Evolutionary conservation across 306 rosid genomes (phyloP).

Genomic region (Potentilla sterilis): DNA sequence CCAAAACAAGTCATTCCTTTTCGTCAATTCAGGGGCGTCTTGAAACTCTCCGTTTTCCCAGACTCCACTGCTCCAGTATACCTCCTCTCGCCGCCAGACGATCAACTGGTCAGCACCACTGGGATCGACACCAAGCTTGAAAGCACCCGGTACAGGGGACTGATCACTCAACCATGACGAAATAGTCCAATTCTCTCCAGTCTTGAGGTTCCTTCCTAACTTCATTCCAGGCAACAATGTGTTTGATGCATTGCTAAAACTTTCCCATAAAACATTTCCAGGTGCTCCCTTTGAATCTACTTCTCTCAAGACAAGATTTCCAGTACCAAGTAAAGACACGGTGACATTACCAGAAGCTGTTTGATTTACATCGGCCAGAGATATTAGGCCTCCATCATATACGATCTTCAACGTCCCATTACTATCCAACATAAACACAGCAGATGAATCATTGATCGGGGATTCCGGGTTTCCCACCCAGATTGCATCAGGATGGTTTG

Average conservation of each 20-base stretch:
- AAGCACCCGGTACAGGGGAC: slow-evolving; percentile 23
- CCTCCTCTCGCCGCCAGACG: slow-evolving; percentile 22
- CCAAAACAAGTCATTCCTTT: slow-evolving; percentile 15
- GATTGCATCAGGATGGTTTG: slow-evolving; percentile 27
- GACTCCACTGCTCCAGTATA: slow-evolving; percentile 30
- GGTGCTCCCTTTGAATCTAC: background rate
- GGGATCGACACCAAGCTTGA: slow-evolving; percentile 30
- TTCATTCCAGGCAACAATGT: slow-evolving; percentile 30
- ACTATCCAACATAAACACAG: slow-evolving; percentile 8
- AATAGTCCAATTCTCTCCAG: slow-evolving; percentile 20
- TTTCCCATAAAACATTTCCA: slow-evolving; percentile 24
- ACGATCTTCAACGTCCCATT: slow-evolving; percentile 23
- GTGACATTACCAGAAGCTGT: slow-evolving; percentile 24
- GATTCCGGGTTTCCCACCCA: slow-evolving; percentile 27
- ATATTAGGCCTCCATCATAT: slow-evolving; percentile 10
- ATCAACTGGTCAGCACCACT: slow-evolving; percentile 16
- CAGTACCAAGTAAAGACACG: slow-evolving; percentile 2
- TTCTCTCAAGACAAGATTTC: slow-evolving; percentile 27
- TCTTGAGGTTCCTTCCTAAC: slow-evolving; percentile 17
- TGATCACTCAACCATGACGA: slow-evolving; percentile 30
- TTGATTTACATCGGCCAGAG: slow-evolving; percentile 10
- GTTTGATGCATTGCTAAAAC: slow-evolving; percentile 17
- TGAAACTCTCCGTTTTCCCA: slow-evolving; percentile 18
- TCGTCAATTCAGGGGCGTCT: slow-evolving; percentile 17
- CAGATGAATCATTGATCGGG: slow-evolving; percentile 16